Evolutionary conservation across 768 basidiomycete species (phyloP), one percentile per base, ranked within the genome.

Genomic region (Pholiota microspora): DNA sequence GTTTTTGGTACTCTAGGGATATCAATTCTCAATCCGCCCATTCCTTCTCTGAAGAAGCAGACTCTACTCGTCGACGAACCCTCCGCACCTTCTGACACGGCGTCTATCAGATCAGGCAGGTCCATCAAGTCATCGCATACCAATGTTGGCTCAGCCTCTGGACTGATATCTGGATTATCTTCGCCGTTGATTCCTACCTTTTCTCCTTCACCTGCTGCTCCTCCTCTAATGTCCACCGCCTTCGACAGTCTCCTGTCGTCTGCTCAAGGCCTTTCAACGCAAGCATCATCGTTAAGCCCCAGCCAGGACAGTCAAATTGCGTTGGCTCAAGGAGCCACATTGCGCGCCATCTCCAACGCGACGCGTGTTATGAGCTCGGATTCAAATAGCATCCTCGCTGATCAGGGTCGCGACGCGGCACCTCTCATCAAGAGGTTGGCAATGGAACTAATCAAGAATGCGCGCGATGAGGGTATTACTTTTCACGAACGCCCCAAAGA

Each of bases 341-440:
- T 94, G 2, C 82, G 82, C 5, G 92, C 92, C 1, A 91, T 94
- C 51, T 80, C 82, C 15, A 85, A 92, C 51, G 90, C 92, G 1
- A 93, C 88, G 1, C 83, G 92, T 2, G 86, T 93, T n/a, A 92
- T 94, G 90, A 88, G 88, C 0, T 77, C 83, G 2, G 89, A 89
- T 60, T 80, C 91, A 0, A 73, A 79, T 10, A 90, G 89, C 59
- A 82, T 94, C 53, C 78, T 94, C 8, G 78, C 80, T 0, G 87
- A 92, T 66, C 79, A 84, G 54, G 89, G 88, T 0, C 73, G 67
- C 3, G 89, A 88, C 8, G 84, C 85, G 0, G 75, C 80, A 7
- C 72, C 77, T 0, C 71, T 88, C n/a, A 75, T 93, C 32, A 77
- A 80, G 1, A 68, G 69, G 24, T 75, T 91, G 2, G 91, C 92